Evolutionary conservation across 805 yeast species (phyloP).

Genomic region (Dipodascus geniculatus): DNA sequence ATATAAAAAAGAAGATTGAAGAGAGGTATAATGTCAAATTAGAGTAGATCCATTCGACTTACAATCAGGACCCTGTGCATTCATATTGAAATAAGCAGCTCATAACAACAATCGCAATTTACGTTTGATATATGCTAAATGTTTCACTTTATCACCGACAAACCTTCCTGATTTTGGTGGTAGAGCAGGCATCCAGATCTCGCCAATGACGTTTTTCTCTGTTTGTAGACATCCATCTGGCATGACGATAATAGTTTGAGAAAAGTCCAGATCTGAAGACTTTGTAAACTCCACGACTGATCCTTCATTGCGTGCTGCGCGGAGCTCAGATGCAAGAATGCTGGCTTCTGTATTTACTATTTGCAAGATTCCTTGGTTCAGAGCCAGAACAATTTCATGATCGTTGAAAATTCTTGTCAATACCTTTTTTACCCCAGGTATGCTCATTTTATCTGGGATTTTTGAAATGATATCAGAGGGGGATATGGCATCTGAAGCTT

Average conservation of each 20-base stretch:
- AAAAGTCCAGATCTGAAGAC: constrained; percentile 8
- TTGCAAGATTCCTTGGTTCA: constrained; percentile 44
- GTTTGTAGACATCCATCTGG: constrained; percentile 14
- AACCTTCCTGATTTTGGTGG: constrained; percentile 5
- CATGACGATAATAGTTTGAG: constrained; percentile 11
- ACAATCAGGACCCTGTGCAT: too few species aligned
- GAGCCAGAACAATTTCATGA: constrained; percentile 37
- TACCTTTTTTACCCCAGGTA: constrained; percentile 53
- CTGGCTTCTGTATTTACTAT: constrained; percentile 44
- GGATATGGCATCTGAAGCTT: constrained; percentile 37
- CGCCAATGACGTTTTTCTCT: constrained; percentile 26
- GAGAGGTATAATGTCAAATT: background rate
- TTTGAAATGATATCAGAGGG: constrained; percentile 57
- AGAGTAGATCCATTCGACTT: background rate
- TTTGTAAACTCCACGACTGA: constrained; percentile 19
- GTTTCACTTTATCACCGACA: constrained; percentile 9
- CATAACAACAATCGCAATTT: background rate
- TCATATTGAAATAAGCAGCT: background rate
- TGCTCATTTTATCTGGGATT: constrained; percentile 49
- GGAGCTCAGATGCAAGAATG: constrained; percentile 24
- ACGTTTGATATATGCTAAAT: constrained; percentile 10
- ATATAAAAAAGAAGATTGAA: background rate
- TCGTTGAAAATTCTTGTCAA: constrained; percentile 51
- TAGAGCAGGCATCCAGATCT: constrained; percentile 1
- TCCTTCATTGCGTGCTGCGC: constrained; percentile 26